Conservation (phyloP, 257 asterid genomes). For the Petrea volubilis region DNA sequence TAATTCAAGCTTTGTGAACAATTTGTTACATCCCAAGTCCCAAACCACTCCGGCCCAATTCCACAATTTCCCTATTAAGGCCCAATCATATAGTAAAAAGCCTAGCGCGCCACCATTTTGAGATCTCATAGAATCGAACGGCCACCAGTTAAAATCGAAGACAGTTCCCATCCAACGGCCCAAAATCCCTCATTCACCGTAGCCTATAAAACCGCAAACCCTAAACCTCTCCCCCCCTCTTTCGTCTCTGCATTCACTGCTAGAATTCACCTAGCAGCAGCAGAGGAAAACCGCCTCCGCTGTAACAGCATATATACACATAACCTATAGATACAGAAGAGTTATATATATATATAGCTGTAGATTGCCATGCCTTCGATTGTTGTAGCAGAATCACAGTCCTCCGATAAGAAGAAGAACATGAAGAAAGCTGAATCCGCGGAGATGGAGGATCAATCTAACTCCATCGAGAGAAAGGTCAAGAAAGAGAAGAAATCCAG, state of each 20-base stretch:
- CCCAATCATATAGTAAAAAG: too few relatives aligned
- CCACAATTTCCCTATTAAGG: too few relatives aligned
- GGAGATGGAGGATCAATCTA: conserved; percentile 34
- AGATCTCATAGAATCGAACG: conserved; percentile 17
- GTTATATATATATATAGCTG: too few relatives aligned
- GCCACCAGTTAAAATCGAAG: conserved; percentile 4
- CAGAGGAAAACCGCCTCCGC: conserved; percentile 32
- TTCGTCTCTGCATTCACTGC: conserved; percentile 34
- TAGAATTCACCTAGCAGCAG: conserved; percentile 32
- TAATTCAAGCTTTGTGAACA: too few relatives aligned
- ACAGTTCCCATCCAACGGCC: conserved; percentile 40
- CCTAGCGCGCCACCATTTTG: too few relatives aligned
- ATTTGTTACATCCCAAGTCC: too few relatives aligned
- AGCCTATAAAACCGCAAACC: conserved; percentile 47
- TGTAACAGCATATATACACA: neutral
- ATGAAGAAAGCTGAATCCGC: conserved; percentile 38
- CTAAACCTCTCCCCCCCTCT: conserved; percentile 36
- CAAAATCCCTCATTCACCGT: conserved; percentile 2
- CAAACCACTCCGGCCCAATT: too few relatives aligned
- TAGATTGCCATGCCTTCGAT: conserved; percentile 56
- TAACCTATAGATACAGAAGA: too few relatives aligned
- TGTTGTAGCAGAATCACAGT: conserved; percentile 33
- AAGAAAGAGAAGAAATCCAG: conserved; percentile 70
- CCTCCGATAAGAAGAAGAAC: conserved; percentile 60
- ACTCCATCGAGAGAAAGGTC: conserved; percentile 36